Conservation (phyloP, 352 stramenopile species). For the Pythium coloratum region DNA sequence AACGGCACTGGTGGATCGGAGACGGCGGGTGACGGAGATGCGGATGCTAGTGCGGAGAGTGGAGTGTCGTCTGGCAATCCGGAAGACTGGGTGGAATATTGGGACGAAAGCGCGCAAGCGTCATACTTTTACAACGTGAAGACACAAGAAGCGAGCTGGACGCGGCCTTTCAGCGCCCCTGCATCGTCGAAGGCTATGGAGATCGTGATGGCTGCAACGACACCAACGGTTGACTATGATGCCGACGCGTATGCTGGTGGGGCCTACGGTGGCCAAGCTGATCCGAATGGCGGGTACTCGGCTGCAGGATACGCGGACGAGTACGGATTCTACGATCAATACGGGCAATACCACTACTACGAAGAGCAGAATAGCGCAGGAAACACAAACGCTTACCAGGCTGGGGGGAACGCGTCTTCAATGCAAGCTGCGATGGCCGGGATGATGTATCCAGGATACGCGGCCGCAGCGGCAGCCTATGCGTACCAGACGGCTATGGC, state of each 20-base stretch:
- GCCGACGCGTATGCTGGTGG: conserved; percentile 16
- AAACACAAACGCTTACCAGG: conserved; percentile 27
- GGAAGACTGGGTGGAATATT: conserved; percentile 89
- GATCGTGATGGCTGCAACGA: conserved; percentile 32
- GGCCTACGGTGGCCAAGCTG: conserved; percentile 22
- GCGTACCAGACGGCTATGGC: conserved; percentile 64
- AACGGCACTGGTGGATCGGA: conserved; percentile 10
- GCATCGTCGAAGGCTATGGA: conserved; percentile 39
- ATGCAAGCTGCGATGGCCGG: conserved; percentile 32
- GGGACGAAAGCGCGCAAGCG: conserved; percentile 86
- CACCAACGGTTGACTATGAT: conserved; percentile 43
- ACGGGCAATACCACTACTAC: conserved; percentile 85
- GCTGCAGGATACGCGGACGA: conserved; percentile 57
- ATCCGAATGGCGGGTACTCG: conserved; percentile 34
- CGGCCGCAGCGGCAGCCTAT: conserved; percentile 41
- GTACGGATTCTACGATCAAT: conserved; percentile 82
- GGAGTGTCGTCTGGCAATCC: conserved; percentile 17
- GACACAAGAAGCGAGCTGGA: conserved; percentile 88
- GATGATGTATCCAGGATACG: conserved; percentile 55
- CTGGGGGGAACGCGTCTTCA: conserved; percentile 14
- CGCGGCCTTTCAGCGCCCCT: conserved; percentile 47
- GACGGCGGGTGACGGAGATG: conserved; percentile 16
- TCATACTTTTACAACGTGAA: conserved; percentile 90
- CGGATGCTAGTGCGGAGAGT: conserved; percentile 8
- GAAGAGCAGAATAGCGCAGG: conserved; percentile 34